A percentile compares a stretch with the other conserved stretches of the same genome.
phyloP scores from a whole-genome alignment of 2,329 filamentous ascomycete genomes.

The Paracoccidioides lutzii region DNA sequence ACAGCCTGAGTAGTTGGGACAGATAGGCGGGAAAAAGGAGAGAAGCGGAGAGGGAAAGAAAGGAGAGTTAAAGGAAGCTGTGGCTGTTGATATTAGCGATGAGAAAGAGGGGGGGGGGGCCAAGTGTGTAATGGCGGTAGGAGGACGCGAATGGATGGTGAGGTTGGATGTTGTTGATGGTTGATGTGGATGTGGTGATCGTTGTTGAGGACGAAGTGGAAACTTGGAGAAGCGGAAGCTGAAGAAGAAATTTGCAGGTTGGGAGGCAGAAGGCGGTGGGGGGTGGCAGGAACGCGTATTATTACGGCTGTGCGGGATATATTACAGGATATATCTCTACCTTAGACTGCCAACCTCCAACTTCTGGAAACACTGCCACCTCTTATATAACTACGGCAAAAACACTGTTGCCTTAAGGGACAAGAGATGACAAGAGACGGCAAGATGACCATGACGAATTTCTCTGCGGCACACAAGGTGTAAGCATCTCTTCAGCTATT shows the following conservation, averaged over 20 bases:
- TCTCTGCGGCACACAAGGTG: background rate
- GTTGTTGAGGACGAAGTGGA: too few species aligned
- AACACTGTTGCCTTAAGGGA: background rate
- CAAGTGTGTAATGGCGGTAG: conserved; percentile 29
- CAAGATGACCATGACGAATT: background rate
- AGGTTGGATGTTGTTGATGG: conserved; percentile 5
- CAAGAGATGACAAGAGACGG: background rate
- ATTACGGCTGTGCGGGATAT: too few species aligned
- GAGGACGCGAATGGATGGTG: conserved; percentile 14
- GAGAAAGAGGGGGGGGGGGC: conserved; percentile 23
- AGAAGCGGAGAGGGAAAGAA: background rate
- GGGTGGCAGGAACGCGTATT: too few species aligned
- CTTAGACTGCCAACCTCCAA: too few species aligned
- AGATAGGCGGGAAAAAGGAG: conserved; percentile 9
- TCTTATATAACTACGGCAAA: background rate
- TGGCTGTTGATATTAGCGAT: conserved; percentile 17
- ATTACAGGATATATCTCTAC: too few species aligned
- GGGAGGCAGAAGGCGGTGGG: background rate
- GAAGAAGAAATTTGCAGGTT: background rate
- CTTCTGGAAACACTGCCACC: background rate
- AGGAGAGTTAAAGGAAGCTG: background rate
- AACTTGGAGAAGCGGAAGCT: too few species aligned
- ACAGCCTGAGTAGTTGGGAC: background rate
- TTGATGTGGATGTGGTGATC: too few species aligned
- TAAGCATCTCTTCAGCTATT: background rate